Conservation (phyloP, 257 asterid genomes). For the Gentiana macrophylla region DNA sequence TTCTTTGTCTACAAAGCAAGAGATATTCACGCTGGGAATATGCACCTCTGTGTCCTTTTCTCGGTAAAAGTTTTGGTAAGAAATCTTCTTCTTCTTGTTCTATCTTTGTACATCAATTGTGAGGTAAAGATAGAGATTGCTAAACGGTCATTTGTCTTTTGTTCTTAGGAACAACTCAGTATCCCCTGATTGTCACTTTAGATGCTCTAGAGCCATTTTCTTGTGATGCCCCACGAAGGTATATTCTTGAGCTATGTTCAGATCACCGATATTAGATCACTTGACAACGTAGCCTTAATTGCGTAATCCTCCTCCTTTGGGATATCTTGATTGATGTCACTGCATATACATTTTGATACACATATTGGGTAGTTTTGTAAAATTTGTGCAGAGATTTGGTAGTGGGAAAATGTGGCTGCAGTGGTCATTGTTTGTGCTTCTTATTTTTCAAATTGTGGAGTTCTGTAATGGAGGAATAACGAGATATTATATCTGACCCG, state of each 20-base stretch:
- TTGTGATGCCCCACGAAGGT: constrained; percentile 37
- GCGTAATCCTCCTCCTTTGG: too few species aligned
- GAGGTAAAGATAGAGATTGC: not conserved
- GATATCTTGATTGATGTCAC: too few species aligned
- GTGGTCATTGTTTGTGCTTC: too few species aligned
- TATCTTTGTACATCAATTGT: not conserved
- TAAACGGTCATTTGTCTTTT: not conserved
- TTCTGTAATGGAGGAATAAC: too few species aligned
- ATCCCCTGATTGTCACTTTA: constrained; percentile 92
- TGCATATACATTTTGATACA: too few species aligned
- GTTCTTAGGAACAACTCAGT: constrained; percentile 67
- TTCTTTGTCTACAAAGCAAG: constrained; percentile 57
- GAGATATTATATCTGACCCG: too few species aligned
- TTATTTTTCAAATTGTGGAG: too few species aligned
- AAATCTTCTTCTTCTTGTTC: constrained; percentile 7
- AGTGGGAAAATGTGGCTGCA: too few species aligned
- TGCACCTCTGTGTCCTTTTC: constrained; percentile 94
- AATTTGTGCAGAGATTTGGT: too few species aligned
- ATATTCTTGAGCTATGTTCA: not conserved
- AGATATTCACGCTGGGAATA: constrained; percentile 99
- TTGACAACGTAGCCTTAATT: too few species aligned
- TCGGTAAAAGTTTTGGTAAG: constrained; percentile 92
- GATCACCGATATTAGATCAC: too few species aligned
- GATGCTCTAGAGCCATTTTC: constrained; percentile 88
- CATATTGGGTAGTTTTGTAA: too few species aligned